Conservation (phyloP, 352 stramenopile genomes). For the Sclerospora graminicola region DNA sequence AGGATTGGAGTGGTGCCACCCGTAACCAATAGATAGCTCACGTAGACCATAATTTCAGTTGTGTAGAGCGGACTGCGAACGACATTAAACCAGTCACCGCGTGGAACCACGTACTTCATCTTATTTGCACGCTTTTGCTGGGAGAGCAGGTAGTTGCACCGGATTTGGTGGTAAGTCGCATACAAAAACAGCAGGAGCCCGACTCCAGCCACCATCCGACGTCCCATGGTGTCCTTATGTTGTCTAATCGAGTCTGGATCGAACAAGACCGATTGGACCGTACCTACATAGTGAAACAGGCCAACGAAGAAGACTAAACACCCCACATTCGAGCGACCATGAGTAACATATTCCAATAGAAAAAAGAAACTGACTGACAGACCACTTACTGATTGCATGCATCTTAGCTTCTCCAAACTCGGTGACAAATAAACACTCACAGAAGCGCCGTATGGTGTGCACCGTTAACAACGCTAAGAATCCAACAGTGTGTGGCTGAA, state of each 20-base stretch:
- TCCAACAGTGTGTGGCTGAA: slow-evolving; percentile 28
- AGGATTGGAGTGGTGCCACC: slow-evolving; percentile 27
- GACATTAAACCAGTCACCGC: slow-evolving; percentile 49
- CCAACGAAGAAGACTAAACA: slow-evolving; percentile 39
- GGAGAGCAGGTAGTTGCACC: slow-evolving; percentile 45
- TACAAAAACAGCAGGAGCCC: slow-evolving; percentile 31
- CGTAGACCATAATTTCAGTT: slow-evolving; percentile 53
- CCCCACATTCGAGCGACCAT: slow-evolving; percentile 1
- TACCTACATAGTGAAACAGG: slow-evolving; percentile 48
- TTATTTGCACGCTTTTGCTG: slow-evolving; percentile 38
- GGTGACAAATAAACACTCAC: slow-evolving; percentile 53
- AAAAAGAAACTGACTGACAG: neutral
- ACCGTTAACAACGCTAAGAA: slow-evolving; percentile 44
- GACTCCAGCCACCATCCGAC: slow-evolving; percentile 7
- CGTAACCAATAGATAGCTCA: slow-evolving; percentile 32
- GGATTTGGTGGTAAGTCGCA: slow-evolving; percentile 48
- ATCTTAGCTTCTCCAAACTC: slow-evolving; percentile 59
- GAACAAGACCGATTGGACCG: slow-evolving; percentile 36
- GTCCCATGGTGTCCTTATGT: slow-evolving; percentile 12
- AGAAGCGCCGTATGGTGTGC: slow-evolving; percentile 41
- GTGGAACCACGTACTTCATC: slow-evolving; percentile 42
- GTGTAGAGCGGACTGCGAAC: slow-evolving; percentile 56
- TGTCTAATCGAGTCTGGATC: slow-evolving; percentile 17
- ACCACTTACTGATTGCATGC: slow-evolving; percentile 32
- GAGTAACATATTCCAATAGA: neutral